Base-by-base conservation (phyloP, 2,329 filamentous ascomycete species). In the Lasiodiplodia sp. region DNA sequence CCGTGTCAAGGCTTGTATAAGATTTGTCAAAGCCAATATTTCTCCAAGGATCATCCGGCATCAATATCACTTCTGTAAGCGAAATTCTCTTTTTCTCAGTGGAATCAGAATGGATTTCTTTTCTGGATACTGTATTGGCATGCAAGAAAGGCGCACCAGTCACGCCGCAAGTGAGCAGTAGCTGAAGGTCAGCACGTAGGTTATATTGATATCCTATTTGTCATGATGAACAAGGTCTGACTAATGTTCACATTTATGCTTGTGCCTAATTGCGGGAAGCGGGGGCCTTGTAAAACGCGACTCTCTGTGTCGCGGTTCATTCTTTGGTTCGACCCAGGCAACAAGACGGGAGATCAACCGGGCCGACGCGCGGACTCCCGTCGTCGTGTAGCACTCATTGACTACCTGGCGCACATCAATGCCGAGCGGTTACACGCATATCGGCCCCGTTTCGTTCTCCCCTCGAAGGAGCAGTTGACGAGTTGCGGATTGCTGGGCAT, bases 321-420 rank as follows among this genome's bases (percentile, higher is more conserved):
- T n/a, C n/a, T 10, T 47, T 47, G 44, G 44, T 47, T 47, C 44
- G 21, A 47, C 44, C 44, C 8, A 37, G 21, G 14, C 34, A 21
- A 8, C 21, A 38, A 12, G 38, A 16, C 58, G 58, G 58, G 58
- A 63, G 58, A 63, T 63, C 58, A 34, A 28, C 58, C 58, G 58
- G 58, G 8, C 58, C 58, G 58, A 49, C 31, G 58, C 58, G 58
- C 56, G 38, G 21, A 53, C 25, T 21, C 51, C 51, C 10, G 25
- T 25, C 25, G 51, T 53, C 25, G 10, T 53, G 23, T 28, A 23
- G 51, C 25, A 47, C 44, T 21, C 21, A 47, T n/a, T 47, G 5
- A 34, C 44, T 21, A 47, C 44, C 44, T 47, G n/a, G 44, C 44
- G 18, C 44, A 21, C 44, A 47, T 47, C 44, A 44, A 18, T 18